phyloP scores from a whole-genome alignment of 2,329 filamentous ascomycete genomes.

The Phyllosticta citribraziliensis region DNA sequence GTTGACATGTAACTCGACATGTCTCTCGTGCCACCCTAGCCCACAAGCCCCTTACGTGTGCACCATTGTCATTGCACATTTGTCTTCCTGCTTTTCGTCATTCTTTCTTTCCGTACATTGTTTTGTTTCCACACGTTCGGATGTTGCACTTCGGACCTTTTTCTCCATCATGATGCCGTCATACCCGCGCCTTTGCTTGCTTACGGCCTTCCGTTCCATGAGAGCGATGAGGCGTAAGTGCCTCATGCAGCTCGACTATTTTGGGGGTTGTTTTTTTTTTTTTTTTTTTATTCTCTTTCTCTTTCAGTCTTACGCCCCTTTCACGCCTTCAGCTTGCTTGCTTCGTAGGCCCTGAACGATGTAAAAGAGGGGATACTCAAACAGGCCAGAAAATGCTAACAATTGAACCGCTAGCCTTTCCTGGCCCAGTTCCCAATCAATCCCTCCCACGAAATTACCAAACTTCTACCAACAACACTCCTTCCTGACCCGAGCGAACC shows the following conservation, averaged over 20 bases:
- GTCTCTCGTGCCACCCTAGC: not conserved
- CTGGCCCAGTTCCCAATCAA: slow-evolving; percentile 59
- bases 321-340: not conserved
- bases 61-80: not conserved
- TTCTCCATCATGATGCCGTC: not conserved
- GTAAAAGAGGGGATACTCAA: not conserved
- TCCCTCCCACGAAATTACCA: slow-evolving; percentile 71
- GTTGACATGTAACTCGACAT: not conserved
- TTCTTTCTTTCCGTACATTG: not conserved
- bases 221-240: not conserved
- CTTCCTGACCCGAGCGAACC: slow-evolving; percentile 3
- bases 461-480: slow-evolving; percentile 42
- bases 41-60: not conserved
- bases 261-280: too few species aligned
- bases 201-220: not conserved
- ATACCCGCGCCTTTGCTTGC: not conserved
- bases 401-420: slow-evolving; percentile 52
- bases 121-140: not conserved
- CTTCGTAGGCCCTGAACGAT: not conserved
- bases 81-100: not conserved
- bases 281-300: too few species aligned
- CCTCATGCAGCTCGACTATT: too few species aligned
- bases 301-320: too few species aligned
- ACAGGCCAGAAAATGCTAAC: not conserved
- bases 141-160: not conserved